Evolutionary conservation across 2,329 filamentous ascomycete species (phyloP), one percentile per base, ranked within the genome.

Genomic region (Penicillium nordicum): DNA sequence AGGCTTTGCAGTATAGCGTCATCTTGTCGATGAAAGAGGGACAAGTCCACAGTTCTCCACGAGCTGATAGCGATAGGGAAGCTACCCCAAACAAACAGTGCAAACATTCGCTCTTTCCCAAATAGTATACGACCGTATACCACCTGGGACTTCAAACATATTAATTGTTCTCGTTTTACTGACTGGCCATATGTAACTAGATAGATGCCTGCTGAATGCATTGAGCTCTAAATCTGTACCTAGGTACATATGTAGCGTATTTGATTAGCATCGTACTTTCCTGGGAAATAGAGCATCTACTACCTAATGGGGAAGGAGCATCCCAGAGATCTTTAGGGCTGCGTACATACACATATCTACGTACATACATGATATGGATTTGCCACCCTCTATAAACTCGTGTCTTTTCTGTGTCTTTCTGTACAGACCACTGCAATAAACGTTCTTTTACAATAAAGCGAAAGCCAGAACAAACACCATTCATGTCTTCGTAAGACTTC

Each of bases 31-130:
- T 40, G 14, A 30, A 41, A 41, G 50, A 59, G 50, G 27, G 48
- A 47, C 45, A 50, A 32, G 37, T 25, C 29, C 44, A 46, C 29
- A 41, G 55, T 38, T 59, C 42, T 51, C 49, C 49, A 36, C 48
- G 41, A 56, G 25, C 54, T 43, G 57, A 64, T 61, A 64, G 50
- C 55, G 61, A 61, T 61, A 64, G 59, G 18, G 49, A 51, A 56
- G 50, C 67, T 67, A 60, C 65, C 59, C 37, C 14, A 18, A 40
- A n/a, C 67, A 70, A 69, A 69, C 56, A 14, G 16, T 44, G 44
- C 66, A 67, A 70, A 69, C 58, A 27, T 0, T 7, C 1, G 14
- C 16, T 12, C 5, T 34, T 36, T 18, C 30, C 27, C 12, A 46
- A 11, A 25, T 21, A 11, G 29, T 27, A 7, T 41, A 11, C 12